A percentile compares a stretch with the other conserved stretches of the same genome.
Evolutionary conservation across 345 rosid species (phyloP).

Genomic region (Hibiscus trionum): DNA sequence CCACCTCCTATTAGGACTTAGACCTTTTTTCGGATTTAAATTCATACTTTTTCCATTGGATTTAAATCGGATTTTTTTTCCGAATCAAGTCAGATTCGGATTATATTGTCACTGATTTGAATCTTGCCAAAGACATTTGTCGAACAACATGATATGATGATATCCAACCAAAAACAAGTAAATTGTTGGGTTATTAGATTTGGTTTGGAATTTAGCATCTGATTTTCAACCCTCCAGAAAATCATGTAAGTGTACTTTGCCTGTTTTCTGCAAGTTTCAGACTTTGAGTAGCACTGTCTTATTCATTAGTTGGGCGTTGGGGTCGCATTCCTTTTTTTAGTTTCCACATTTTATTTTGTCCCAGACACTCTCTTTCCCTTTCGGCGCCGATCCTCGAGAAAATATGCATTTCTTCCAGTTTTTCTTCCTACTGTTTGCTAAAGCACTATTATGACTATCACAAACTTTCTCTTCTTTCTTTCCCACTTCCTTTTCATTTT

Average conservation of each 20-base stretch:
- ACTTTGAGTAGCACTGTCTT: not conserved
- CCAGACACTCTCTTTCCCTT: not conserved
- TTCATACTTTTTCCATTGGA: no score
- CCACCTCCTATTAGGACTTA: no score
- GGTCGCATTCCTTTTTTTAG: not conserved
- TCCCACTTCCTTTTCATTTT: not conserved
- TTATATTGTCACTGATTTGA: no score
- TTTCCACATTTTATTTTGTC: not conserved
- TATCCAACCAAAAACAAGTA: no score
- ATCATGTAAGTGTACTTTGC: not conserved
- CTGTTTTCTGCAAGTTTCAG: not conserved
- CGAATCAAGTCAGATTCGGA: no score
- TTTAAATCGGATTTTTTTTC: no score
- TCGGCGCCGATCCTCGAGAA: conserved; percentile 8
- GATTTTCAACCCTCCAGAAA: not conserved
- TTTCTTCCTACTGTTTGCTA: conserved; percentile 9
- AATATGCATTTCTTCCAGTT: not conserved
- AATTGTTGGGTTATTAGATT: no score
- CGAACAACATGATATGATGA: no score
- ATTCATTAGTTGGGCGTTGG: not conserved
- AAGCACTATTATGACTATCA: not conserved
- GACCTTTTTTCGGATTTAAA: no score
- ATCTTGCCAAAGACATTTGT: no score
- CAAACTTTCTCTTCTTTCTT: not conserved
- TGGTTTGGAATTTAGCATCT: not conserved